Percentiles rank a stretch among this genome's conserved stretches.
Conservation (phyloP, 2,329 filamentous ascomycete species). For the Hypoxylon rubiginosum region DNA sequence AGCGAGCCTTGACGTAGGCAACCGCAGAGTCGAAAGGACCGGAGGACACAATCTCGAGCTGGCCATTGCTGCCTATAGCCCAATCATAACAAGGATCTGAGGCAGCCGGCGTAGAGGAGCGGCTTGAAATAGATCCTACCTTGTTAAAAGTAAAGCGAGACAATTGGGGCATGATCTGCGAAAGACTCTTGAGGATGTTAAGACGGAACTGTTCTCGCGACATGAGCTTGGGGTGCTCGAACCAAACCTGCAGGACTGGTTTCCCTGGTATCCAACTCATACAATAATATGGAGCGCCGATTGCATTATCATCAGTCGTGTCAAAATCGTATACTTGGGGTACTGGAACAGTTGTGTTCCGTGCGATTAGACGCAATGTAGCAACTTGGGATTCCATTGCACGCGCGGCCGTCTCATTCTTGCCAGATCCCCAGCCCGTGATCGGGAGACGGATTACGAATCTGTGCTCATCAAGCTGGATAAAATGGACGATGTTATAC, state of each 20-base stretch:
- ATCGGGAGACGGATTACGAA: constrained; percentile 20
- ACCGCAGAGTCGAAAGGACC: constrained; percentile 16
- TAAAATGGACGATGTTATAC: constrained; percentile 21
- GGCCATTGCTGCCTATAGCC: background rate
- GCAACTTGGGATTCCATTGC: constrained; percentile 19
- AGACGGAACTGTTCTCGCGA: constrained; percentile 1
- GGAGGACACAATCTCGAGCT: constrained; percentile 1
- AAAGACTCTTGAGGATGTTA: constrained; percentile 4
- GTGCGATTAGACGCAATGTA: constrained; percentile 16
- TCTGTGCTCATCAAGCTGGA: constrained; percentile 18
- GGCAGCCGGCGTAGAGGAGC: background rate
- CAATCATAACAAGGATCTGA: constrained; percentile 17
- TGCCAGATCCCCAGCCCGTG: constrained; percentile 14
- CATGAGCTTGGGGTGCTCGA: background rate
- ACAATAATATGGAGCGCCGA: constrained; percentile 21
- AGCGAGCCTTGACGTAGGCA: background rate
- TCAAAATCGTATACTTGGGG: constrained; percentile 23
- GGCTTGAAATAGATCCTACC: constrained; percentile 13
- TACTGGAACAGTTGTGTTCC: constrained; percentile 20
- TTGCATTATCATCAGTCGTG: constrained; percentile 5
- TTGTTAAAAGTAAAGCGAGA: constrained; percentile 12
- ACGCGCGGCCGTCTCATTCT: constrained; percentile 15
- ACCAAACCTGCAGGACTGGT: constrained; percentile 6
- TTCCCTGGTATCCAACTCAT: constrained; percentile 22
- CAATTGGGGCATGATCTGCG: constrained; percentile 15